Evolutionary conservation across 331 rosid species (phyloP), one percentile per base, ranked within the genome.

Genomic region (Erythrophleum ivorense): DNA sequence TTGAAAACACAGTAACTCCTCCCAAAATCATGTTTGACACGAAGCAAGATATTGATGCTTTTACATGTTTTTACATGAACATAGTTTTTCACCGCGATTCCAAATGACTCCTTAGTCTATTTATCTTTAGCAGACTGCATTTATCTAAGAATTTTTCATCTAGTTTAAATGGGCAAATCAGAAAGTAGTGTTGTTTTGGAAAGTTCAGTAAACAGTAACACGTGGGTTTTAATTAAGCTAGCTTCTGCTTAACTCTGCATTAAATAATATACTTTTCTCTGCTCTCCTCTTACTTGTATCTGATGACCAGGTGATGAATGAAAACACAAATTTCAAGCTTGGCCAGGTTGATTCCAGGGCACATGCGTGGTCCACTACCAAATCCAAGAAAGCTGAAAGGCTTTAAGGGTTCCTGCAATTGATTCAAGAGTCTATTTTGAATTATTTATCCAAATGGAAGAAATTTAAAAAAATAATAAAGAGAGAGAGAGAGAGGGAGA

Each of bases 291-390:
- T 86, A 89, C 97, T 85, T 92, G 96, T 94, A 91, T 86, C 81
- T 88, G 84, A 79, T 87, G 79, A 91, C 93, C 77, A 94, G 91
- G 80, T 91, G 91, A 84, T 92, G 98, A 40, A 92, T 91, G 79
- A 94, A 94, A 72, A 92, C 84, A 40, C 88, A 94, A 36, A 94
- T 89, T 84, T 94, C 96, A 41, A 94, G 80, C 84, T 94, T 94
- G 29, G 97, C 97, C 86, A 92, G 86, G 87, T 92, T 92, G 86
- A 92, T 92, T 81, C 98, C 97, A 3, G 96, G 97, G 77, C 98
- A 94, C 98, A 94, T 94, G 36, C 97, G 90, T 31, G 94, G 98
- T 73, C 98, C 94, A 75, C 81, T 94, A 24, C 98, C 96, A 85
- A 94, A 94, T 82, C 97, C 97, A 43, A 94, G 94, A 88, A 84